Base-by-base conservation (phyloP, 306 rosid genomes). In the Quercus berberidifolia region DNA sequence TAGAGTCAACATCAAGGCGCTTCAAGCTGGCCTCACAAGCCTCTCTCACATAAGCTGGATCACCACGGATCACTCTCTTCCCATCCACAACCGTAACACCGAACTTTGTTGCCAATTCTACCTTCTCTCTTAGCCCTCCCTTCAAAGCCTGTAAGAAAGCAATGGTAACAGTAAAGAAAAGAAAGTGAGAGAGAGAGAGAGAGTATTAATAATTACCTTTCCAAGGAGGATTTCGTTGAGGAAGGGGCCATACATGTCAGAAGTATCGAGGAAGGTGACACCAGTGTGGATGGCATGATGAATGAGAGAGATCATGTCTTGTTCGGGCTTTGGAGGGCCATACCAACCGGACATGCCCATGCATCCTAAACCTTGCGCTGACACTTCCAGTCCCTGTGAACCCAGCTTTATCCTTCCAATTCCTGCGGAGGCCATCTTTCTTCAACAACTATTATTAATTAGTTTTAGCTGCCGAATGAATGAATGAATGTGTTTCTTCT, bases 1-100 rank as follows among this genome's bases (percentile, higher is more conserved):
- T 79, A 49, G 26, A 87, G 69, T 87, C 71, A 10, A 91, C 23
- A 3, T 75, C 90, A 12, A 93, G 90, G 7, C 94, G 86, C 79
- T 87, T 84, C 85, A 93, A 79, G 82, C 97, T 93, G 0, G 69
- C 88, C 80, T 91, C 95, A 74, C 89, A 83, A 64, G 98, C 91
- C 4, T 83, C 89, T 70, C 98, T 88, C 10, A 93, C 97, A 18
- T 89, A 89, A 0, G 62, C 70, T 4, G 98, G 97, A 73, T 91
- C 87, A 4, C 97, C 98, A 25, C 64, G 81, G 1, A 86, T 8
- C 77, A 79, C 90, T 11, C 7, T 33, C 71, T 87, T 76, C 3
- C 86, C 89, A 1, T 76, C 82, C 1, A 2, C 51, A 3, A 1
- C 1, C 20, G 0, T 18, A 64, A 77, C 0, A 1, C 88, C 98